A percentile compares a stretch with the other conserved stretches of the same genome.
Conservation (phyloP, 805 yeast species). For the Sungouiozyma intestinalis region DNA sequence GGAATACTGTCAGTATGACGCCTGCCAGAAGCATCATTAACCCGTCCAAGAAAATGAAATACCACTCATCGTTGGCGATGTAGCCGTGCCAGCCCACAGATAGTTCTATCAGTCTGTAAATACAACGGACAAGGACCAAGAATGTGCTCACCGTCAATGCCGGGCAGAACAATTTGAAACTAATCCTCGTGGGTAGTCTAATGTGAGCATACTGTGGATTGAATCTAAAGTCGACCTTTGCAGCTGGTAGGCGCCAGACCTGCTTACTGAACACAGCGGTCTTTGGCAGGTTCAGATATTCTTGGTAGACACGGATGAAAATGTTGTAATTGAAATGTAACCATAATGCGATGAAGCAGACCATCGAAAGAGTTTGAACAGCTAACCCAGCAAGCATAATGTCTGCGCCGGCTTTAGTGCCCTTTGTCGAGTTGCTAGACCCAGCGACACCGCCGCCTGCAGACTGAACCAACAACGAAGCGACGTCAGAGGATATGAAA, state of each 20-base stretch:
- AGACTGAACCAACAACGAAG: conserved; percentile 58
- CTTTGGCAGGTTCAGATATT: conserved; percentile 8
- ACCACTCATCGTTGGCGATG: conserved; percentile 49
- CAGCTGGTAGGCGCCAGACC: conserved; percentile 10
- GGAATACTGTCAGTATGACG: conserved; percentile 38
- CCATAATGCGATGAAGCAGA: conserved; percentile 43
- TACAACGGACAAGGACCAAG: conserved; percentile 53
- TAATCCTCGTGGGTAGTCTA: conserved; percentile 22
- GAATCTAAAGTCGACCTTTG: conserved; percentile 14
- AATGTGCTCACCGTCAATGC: conserved; percentile 37
- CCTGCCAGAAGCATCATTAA: conserved; percentile 46
- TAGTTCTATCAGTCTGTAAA: conserved; percentile 64
- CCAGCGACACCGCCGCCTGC: conserved; percentile 70
- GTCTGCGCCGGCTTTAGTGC: conserved; percentile 14
- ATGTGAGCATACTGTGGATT: conserved; percentile 18
- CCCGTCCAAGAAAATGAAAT: conserved; percentile 50
- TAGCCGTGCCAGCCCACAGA: conserved; percentile 52
- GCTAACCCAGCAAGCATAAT: conserved; percentile 71
- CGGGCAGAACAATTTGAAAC: conserved; percentile 36
- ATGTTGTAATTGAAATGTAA: conserved; percentile 36
- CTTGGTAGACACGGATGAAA: conserved; percentile 20
- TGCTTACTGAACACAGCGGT: conserved; percentile 8
- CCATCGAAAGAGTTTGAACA: conserved; percentile 63
- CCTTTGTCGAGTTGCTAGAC: conserved; percentile 24
- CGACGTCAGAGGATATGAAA: conserved; percentile 55